A percentile compares a stretch with the other conserved stretches of the same genome.
phyloP scores from a whole-genome alignment of 768 basidiomycete genomes.

The Rhodotorula paludigena region DNA sequence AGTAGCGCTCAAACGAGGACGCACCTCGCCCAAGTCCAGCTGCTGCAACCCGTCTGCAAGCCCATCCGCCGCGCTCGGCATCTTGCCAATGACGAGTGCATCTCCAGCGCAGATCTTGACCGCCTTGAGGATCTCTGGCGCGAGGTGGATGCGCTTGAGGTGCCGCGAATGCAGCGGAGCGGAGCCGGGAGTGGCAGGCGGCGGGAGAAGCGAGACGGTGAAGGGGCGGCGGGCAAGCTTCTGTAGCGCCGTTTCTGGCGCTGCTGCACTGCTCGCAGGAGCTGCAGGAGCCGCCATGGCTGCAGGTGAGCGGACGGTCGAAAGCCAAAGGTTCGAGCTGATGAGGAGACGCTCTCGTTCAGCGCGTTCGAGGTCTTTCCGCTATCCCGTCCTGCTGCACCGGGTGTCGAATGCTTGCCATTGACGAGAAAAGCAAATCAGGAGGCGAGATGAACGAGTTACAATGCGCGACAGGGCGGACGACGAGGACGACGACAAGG shows the following conservation, averaged over 20 bases:
- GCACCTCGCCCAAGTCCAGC: constrained; percentile 16
- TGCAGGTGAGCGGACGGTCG: background rate
- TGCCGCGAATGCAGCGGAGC: constrained; percentile 24
- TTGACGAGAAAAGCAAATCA: no score
- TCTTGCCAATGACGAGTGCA: constrained; percentile 21
- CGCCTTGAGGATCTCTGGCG: constrained; percentile 37
- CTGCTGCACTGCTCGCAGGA: background rate
- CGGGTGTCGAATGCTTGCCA: no score
- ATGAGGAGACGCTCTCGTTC: background rate
- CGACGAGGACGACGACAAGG: background rate
- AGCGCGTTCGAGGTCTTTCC: no score
- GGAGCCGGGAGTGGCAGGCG: background rate
- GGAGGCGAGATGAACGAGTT: no score
- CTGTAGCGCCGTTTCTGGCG: background rate
- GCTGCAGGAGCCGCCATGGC: background rate
- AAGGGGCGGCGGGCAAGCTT: constrained; percentile 29
- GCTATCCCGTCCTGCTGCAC: no score
- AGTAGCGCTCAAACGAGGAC: background rate
- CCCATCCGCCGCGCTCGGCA: background rate
- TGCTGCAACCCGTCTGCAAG: constrained; percentile 20
- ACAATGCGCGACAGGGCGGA: no score
- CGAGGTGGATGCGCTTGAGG: constrained; percentile 37
- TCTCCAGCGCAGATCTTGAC: constrained; percentile 37
- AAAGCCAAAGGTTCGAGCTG: background rate
- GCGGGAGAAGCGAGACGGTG: constrained; percentile 7